These are phyloP conservation scores for Prunus persica DNA, from an alignment of 306 rosid genomes.

Conservation along the genomic window Prunus_persica_NCBIv2 NC_034015.1:12490501-12491000, in stretches of 20 bases:
- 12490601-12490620: not conserved
- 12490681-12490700: not conserved
- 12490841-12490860: not conserved
- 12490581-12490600: slow-evolving; percentile 25
- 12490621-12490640: not conserved
- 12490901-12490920: not conserved
- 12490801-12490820: not conserved
- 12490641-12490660: not conserved
- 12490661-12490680: not conserved
- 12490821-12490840: not conserved
- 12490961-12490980: not conserved
- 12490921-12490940: not conserved
- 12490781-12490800: not conserved
- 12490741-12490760: not conserved
- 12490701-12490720: not conserved
- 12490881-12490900: not conserved
- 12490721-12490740: not conserved
- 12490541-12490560: slow-evolving; percentile 69
- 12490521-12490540: slow-evolving; percentile 50
- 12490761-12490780: not conserved
- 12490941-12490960: not conserved
- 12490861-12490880: not conserved
- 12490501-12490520: slow-evolving; percentile 65
- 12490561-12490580: slow-evolving; percentile 69
- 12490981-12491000: too few species aligned